Percentiles rank a stretch among this genome's conserved stretches.
Evolutionary conservation across 2,329 filamentous ascomycete genomes (phyloP).

Genomic region (Pseudogymnoascus pannorum): DNA sequence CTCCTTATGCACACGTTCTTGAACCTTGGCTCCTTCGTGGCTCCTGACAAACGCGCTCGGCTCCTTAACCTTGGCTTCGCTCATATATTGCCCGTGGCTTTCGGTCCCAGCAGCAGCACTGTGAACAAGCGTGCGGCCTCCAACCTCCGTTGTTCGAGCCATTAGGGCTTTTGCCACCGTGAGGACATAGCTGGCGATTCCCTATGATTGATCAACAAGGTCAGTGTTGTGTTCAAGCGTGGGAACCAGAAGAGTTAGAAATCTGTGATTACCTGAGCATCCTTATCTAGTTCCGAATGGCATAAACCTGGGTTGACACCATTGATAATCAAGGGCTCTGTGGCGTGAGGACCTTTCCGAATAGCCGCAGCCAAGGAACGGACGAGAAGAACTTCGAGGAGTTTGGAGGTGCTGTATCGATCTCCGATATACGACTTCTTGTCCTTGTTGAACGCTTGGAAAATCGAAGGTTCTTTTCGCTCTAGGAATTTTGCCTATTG

Average conservation of each 20-base stretch:
- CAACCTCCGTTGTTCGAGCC: slow-evolving; percentile 28
- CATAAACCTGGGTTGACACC: slow-evolving; percentile 30
- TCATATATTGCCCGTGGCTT: slow-evolving; percentile 27
- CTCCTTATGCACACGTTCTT: slow-evolving; percentile 36
- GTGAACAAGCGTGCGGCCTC: slow-evolving; percentile 30
- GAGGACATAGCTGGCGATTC: background rate
- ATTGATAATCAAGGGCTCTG: slow-evolving; percentile 28
- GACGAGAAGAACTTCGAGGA: slow-evolving; percentile 28
- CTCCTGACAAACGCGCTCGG: slow-evolving; percentile 31
- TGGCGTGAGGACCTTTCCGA: slow-evolving; percentile 14
- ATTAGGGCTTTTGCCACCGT: slow-evolving; percentile 20
- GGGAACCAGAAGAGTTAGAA: background rate
- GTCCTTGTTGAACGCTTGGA: slow-evolving; percentile 1
- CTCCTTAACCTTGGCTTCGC: slow-evolving; percentile 19
- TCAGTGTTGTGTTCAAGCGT: slow-evolving; percentile 20
- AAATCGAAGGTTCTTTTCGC: slow-evolving; percentile 19
- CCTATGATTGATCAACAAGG: slow-evolving; percentile 14
- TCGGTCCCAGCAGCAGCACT: slow-evolving; percentile 25
- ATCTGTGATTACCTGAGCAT: background rate
- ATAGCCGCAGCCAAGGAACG: slow-evolving; percentile 27
- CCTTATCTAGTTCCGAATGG: slow-evolving; percentile 23
- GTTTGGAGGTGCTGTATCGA: slow-evolving; percentile 31
- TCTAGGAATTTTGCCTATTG: slow-evolving; percentile 31
- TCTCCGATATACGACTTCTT: slow-evolving; percentile 13
- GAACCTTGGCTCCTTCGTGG: slow-evolving; percentile 31